These are phyloP conservation scores for Ambrosiella xylebori DNA, from an alignment of 2,329 filamentous ascomycete genomes.

Conservation along the genomic window DNA sequence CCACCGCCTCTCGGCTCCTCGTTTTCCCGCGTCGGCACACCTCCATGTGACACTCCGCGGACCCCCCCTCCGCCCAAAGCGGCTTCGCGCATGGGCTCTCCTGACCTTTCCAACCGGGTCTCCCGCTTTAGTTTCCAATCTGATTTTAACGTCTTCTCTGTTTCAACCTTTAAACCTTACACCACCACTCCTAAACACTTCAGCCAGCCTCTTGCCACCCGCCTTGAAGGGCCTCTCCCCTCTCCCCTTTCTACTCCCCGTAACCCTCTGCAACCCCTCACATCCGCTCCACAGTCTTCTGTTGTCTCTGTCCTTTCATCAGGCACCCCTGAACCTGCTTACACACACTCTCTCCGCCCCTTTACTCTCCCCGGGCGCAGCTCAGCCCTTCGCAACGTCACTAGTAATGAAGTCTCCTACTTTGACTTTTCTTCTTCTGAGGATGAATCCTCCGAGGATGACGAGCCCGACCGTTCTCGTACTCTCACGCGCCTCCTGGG, in stretches of 20 bases:
- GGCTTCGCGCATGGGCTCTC: not conserved
- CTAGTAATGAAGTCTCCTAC: slow-evolving; percentile 4
- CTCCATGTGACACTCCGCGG: not conserved
- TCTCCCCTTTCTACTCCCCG: not conserved
- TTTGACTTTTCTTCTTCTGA: slow-evolving; percentile 8
- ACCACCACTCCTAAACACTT: slow-evolving; percentile 6
- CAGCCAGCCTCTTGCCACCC: slow-evolving; percentile 7
- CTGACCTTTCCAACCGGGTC: not conserved
- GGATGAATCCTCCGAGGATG: slow-evolving; percentile 4
- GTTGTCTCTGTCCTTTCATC: not conserved
- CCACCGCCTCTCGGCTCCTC: not conserved
- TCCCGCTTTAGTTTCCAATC: slow-evolving; percentile 3
- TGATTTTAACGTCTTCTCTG: slow-evolving; percentile 1
- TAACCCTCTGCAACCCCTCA: not conserved
- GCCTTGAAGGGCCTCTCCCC: not conserved
- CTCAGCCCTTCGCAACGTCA: not conserved
- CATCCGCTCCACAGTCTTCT: not conserved
- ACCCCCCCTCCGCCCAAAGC: not conserved
- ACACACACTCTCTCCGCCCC: not conserved
- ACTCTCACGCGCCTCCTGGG: slow-evolving; percentile 9
- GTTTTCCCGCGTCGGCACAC: not conserved
- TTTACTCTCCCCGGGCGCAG: not conserved
- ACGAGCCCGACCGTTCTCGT: not conserved
- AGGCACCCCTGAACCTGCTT: not conserved
- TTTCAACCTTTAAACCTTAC: slow-evolving; percentile 4